Evolutionary conservation across 1,284 basidiomycete species (phyloP).

Genomic region (Cutaneotrichosporon sp.): DNA sequence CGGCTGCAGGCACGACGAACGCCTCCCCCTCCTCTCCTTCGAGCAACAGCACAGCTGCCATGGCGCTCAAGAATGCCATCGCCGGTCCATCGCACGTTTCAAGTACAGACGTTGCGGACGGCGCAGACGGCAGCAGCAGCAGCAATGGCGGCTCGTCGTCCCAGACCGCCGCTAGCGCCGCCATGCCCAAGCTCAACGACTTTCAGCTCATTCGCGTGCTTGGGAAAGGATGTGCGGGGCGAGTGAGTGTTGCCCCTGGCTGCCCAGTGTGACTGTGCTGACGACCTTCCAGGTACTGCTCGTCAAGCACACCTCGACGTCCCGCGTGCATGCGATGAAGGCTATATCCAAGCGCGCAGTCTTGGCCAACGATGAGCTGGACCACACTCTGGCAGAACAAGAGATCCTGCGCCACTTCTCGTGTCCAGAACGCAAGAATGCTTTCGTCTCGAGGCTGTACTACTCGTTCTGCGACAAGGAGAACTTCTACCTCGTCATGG

Average conservation of each 20-base stretch:
- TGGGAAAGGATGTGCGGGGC: constrained; percentile 94
- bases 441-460: constrained; percentile 91
- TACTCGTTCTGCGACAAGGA: constrained; percentile 96
- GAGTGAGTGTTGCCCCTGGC: constrained; percentile 54
- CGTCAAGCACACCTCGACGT: constrained; percentile 71
- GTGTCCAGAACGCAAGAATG: constrained; percentile 66
- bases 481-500: constrained; percentile 71
- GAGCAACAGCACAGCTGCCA: not conserved
- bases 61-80: not conserved
- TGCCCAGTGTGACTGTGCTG: not conserved
- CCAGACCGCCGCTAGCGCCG: not conserved
- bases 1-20: constrained; percentile 2
- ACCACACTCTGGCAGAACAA: constrained; percentile 93
- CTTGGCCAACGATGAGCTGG: constrained; percentile 88
- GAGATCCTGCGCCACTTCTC: constrained; percentile 86
- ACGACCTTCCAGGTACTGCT: constrained; percentile 64
- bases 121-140: constrained; percentile 16
- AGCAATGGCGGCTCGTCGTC: constrained; percentile 2
- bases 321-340: constrained; percentile 84
- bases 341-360: constrained; percentile 96
- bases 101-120: constrained; percentile 14
- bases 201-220: constrained; percentile 96
- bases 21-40: not conserved
- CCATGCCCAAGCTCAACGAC: constrained; percentile 65
- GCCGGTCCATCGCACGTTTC: constrained; percentile 10